A percentile compares a stretch with the other conserved stretches of the same genome.
phyloP scores from a whole-genome alignment of 2,329 filamentous ascomycete genomes.

The Sclerotinia subarctica region DNA sequence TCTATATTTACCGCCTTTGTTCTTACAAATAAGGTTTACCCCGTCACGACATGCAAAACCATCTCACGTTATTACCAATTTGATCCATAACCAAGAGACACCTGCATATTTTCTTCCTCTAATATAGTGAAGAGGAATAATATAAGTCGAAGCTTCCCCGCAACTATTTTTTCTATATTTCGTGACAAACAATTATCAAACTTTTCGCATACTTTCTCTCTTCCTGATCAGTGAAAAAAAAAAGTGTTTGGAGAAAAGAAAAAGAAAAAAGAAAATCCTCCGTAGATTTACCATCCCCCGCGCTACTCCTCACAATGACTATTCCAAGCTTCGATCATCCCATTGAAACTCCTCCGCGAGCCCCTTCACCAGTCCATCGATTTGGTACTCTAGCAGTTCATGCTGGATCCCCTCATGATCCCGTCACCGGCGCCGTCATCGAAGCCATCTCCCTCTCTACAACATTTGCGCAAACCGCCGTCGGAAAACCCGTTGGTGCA shows the following conservation, averaged over 20 bases:
- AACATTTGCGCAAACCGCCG: conserved; percentile 87
- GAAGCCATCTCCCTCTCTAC: conserved; percentile 94
- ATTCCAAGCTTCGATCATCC: conserved; percentile 44
- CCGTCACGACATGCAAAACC: neutral
- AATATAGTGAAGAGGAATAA: neutral
- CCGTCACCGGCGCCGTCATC: conserved; percentile 90
- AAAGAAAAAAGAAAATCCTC: neutral
- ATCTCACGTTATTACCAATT: conserved; percentile 14
- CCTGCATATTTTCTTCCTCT: conserved; percentile 6
- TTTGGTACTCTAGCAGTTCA: conserved; percentile 96
- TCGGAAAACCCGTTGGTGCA: conserved; percentile 80
- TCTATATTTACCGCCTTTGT: conserved; percentile 7
- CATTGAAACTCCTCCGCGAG: conserved; percentile 70
- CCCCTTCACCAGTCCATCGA: conserved; percentile 68
- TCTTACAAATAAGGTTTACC: neutral
- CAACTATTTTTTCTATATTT: neutral
- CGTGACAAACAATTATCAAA: neutral
- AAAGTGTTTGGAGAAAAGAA: neutral
- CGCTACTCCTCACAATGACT: conserved; percentile 29
- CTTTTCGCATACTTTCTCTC: neutral
- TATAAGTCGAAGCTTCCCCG: neutral
- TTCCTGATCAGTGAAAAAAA: too few species aligned
- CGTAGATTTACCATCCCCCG: neutral
- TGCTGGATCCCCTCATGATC: conserved; percentile 86
- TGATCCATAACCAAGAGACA: conserved; percentile 8